These are phyloP conservation scores for Diphasiastrum complanatum DNA, from an alignment of 83 land plant species.

Conservation along the genomic window DNA sequence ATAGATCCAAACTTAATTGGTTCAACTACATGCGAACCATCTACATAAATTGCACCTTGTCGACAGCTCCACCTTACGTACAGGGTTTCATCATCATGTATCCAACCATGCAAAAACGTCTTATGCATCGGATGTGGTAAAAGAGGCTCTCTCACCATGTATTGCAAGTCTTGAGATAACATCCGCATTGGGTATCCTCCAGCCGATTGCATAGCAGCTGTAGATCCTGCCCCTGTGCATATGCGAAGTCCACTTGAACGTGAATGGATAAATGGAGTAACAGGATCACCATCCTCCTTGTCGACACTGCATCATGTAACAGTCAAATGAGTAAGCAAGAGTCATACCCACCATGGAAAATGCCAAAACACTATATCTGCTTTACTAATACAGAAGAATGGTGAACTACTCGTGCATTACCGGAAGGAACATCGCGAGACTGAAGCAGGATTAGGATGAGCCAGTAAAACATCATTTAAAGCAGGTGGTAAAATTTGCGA, in stretches of 20 bases:
- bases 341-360: neutral
- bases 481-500: constrained; percentile 38
- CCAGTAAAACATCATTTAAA: constrained; percentile 75
- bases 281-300: constrained; percentile 14
- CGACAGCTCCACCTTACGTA: constrained; percentile 49
- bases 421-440: constrained; percentile 78
- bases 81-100: constrained; percentile 47
- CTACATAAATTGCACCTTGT: constrained; percentile 67
- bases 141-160: constrained; percentile 94
- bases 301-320: constrained; percentile 33
- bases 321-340: neutral
- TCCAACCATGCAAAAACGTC: constrained; percentile 47
- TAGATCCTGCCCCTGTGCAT: constrained; percentile 90
- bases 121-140: constrained; percentile 24
- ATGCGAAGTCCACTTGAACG: constrained; percentile 92
- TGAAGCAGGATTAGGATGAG: constrained; percentile 91
- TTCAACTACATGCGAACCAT: constrained; percentile 67
- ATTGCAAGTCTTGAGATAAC: constrained; percentile 63
- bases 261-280: constrained; percentile 45
- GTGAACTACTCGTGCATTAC: constrained; percentile 26
- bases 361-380: neutral
- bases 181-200: constrained; percentile 84
- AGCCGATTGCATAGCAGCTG: constrained; percentile 98
- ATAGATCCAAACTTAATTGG: constrained; percentile 56
- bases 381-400: constrained; percentile 7